A percentile compares a stretch with the other conserved stretches of the same genome.
Conservation (phyloP, 345 rosid genomes). For the Psidium guajava region DNA sequence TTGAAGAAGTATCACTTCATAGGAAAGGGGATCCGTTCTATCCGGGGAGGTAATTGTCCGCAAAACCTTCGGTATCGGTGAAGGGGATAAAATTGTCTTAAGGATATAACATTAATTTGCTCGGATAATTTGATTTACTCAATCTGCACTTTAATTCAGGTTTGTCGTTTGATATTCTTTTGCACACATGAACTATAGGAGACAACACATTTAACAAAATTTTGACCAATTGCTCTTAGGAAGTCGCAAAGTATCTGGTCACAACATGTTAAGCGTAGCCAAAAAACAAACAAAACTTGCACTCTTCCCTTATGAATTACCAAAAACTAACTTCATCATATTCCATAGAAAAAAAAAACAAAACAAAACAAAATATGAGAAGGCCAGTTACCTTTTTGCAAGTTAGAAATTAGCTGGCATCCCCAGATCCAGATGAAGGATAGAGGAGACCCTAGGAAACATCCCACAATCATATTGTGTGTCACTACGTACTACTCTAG, state of each 20-base stretch:
- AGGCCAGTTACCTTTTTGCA: neutral
- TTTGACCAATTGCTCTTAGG: neutral
- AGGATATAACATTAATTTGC: too few relatives aligned
- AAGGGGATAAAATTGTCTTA: too few relatives aligned
- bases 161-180: too few relatives aligned
- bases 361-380: neutral
- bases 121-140: too few relatives aligned
- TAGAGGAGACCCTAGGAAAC: neutral
- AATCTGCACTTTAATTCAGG: too few relatives aligned
- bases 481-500: neutral
- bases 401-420: neutral
- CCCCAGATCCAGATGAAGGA: neutral
- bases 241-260: neutral
- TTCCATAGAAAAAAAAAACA: neutral
- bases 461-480: conserved; percentile 18
- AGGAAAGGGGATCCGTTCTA: too few relatives aligned
- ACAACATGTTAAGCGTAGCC: neutral
- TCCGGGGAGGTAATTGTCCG: too few relatives aligned
- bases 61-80: too few relatives aligned
- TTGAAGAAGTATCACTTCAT: too few relatives aligned
- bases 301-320: neutral
- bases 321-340: neutral
- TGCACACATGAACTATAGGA: too few relatives aligned
- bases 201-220: neutral
- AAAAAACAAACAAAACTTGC: neutral